Conservation (phyloP, 306 rosid genomes). For the Leucaena leucocephala region DNA sequence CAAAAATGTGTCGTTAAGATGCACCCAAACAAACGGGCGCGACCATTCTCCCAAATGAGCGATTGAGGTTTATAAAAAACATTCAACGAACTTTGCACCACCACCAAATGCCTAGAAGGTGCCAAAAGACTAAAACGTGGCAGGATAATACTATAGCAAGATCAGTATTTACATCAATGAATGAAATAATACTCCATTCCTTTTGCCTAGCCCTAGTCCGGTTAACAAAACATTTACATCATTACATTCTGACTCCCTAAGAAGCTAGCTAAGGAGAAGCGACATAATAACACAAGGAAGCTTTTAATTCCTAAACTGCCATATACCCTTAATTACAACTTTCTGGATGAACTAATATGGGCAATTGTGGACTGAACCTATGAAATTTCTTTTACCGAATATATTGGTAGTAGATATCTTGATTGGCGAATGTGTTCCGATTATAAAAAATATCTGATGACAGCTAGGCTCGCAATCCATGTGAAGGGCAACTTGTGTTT, state of each 20-base stretch:
- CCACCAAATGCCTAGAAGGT: not conserved
- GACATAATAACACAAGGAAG: slow-evolving; percentile 34
- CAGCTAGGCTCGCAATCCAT: slow-evolving; percentile 15
- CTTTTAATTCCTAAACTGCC: slow-evolving; percentile 12
- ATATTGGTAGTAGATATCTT: not conserved
- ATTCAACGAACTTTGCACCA: not conserved
- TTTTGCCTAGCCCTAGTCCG: slow-evolving; percentile 21
- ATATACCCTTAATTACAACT: slow-evolving; percentile 40
- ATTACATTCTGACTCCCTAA: slow-evolving; percentile 20
- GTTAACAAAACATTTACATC: slow-evolving; percentile 35
- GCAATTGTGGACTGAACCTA: slow-evolving; percentile 12
- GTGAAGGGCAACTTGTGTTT: slow-evolving; percentile 25
- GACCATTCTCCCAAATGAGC: too few relatives aligned
- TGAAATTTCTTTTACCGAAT: slow-evolving; percentile 1
- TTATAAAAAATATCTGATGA: slow-evolving; percentile 15
- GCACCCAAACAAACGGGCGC: not conserved
- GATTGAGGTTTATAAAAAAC: too few relatives aligned
- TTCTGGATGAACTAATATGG: slow-evolving; percentile 21
- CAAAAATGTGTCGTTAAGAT: not conserved
- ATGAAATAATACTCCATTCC: slow-evolving; percentile 31
- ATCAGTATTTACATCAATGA: slow-evolving; percentile 50
- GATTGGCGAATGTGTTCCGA: not conserved
- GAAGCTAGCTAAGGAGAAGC: slow-evolving; percentile 28
- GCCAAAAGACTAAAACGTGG: not conserved
- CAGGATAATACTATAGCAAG: not conserved